These are phyloP conservation scores for Pinus tabuliformis DNA, from an alignment of 75 land plant genomes.

Conservation along the genomic window DNA sequence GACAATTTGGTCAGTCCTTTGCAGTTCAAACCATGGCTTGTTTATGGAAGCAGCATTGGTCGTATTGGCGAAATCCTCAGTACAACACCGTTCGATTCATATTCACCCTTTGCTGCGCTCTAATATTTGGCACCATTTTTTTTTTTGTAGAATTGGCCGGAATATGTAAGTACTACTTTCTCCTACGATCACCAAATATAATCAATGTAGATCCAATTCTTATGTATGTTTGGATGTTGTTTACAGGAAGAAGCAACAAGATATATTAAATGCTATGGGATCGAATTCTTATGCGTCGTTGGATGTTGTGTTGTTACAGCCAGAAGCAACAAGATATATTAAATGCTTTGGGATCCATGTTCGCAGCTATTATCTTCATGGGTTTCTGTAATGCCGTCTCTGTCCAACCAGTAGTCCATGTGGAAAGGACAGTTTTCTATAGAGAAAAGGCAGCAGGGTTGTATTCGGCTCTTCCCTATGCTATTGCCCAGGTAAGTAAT, in stretches of 20 bases:
- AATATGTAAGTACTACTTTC: conserved; percentile 35
- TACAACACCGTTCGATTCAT: conserved; percentile 32
- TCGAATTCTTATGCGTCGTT: background rate
- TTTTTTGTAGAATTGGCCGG: conserved; percentile 41
- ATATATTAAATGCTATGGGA: conserved; percentile 47
- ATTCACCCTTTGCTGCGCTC: conserved; percentile 18
- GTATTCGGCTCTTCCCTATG: conserved; percentile 72
- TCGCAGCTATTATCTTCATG: conserved; percentile 24
- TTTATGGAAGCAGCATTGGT: conserved; percentile 51
- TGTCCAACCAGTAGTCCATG: conserved; percentile 70
- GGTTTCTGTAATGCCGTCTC: conserved; percentile 5
- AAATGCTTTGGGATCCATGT: conserved; percentile 54
- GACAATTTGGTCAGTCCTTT: too few relatives aligned
- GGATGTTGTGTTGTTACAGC: too few relatives aligned
- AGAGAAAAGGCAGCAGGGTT: conserved; percentile 18
- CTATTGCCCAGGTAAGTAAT: conserved; percentile 48
- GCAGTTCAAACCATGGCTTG: too few relatives aligned
- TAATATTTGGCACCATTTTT: conserved; percentile 31
- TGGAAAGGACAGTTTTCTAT: conserved; percentile 61
- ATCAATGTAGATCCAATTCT: too few relatives aligned
- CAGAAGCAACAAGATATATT: conserved; percentile 21
- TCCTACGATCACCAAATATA: too few relatives aligned
- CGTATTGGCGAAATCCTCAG: conserved; percentile 48
- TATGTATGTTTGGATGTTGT: too few relatives aligned
- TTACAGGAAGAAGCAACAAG: background rate